Conservation (phyloP, 2,329 filamentous ascomycete species). For the Pestalotiopsis sp. region DNA sequence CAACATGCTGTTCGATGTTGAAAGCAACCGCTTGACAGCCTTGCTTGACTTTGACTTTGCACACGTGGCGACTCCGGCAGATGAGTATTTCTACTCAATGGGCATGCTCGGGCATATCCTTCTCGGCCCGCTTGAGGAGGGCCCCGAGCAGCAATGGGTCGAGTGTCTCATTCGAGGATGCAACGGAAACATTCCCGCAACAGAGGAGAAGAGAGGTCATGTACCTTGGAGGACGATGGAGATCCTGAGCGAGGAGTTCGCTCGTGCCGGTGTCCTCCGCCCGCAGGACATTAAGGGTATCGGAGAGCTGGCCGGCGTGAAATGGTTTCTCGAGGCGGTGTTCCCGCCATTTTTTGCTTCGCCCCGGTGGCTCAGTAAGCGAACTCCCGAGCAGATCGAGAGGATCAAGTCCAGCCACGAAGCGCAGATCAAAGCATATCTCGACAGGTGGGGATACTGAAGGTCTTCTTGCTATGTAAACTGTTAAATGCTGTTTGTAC, state of each 20-base stretch:
- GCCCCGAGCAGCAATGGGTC: not conserved
- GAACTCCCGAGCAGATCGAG: not conserved
- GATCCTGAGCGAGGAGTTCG: not conserved
- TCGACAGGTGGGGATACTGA: not conserved
- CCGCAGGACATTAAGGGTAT: not conserved
- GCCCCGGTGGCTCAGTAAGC: not conserved
- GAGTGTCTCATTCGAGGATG: not conserved
- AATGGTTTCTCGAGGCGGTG: not conserved
- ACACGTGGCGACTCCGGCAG: not conserved
- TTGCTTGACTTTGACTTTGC: constrained; percentile 1
- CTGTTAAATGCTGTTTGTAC: too few relatives aligned
- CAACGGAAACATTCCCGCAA: not conserved
- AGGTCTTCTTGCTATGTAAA: too few relatives aligned
- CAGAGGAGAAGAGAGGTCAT: not conserved
- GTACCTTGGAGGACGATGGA: not conserved
- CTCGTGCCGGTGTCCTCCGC: not conserved
- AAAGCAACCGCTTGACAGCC: not conserved
- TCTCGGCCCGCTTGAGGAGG: not conserved
- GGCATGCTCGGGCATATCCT: not conserved
- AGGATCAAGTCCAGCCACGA: not conserved
- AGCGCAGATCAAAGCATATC: not conserved
- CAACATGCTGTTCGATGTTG: not conserved
- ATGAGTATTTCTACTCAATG: constrained; percentile 11
- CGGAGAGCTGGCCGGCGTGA: not conserved
- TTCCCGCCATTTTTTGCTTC: not conserved